Evolutionary conservation across 129 eudicot genomes (phyloP), one percentile per base, ranked within the genome.

Genomic region (carrot (Daucus carota)): DNA sequence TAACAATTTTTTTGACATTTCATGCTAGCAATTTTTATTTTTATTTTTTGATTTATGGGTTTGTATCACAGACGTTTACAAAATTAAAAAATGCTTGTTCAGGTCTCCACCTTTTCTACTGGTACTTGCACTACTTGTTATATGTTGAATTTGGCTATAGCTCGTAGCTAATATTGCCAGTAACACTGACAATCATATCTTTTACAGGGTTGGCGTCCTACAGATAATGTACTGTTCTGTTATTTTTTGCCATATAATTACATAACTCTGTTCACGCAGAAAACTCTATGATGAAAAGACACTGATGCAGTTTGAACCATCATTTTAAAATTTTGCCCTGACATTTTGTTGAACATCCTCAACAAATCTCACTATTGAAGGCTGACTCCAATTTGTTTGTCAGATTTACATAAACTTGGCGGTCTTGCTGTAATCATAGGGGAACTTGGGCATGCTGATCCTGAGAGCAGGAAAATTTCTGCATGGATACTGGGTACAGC

Each of bases 401-500:
- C 97, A 93, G 98, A 90, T 79, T 73, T 93, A 67, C 84, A 86
- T 81, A 93, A 89, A 76, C 79, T 89, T 75, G 98, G 98, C 57
- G 98, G 98, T 26, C 88, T 90, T 60, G 78, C 82, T 68, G 85
- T 79, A 36, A 82, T 93, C 75, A 73, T 90, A 20, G 79, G 78
- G 79, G 85, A 87, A 71, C 96, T 93, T 74, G 78, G 80, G 52
- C 78, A 90, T 80, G 34, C 85, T 70, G 88, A 87, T 47, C 72
- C 82, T 16, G 85, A 77, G 78, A 85, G 87, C 70, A 85, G 97
- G 84, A 81, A 72, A 28, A 81, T 76, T 75, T 83, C 88, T 78
- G 98, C 97, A 17, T 93, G 90, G 98, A 78, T 93, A 75, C 83
- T 93, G 83, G 98, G 96, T 67, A 89, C 86, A 87, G 98, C 97